Conservation (phyloP, 2,329 filamentous ascomycete species). For the Fusarium armeniacum region DNA sequence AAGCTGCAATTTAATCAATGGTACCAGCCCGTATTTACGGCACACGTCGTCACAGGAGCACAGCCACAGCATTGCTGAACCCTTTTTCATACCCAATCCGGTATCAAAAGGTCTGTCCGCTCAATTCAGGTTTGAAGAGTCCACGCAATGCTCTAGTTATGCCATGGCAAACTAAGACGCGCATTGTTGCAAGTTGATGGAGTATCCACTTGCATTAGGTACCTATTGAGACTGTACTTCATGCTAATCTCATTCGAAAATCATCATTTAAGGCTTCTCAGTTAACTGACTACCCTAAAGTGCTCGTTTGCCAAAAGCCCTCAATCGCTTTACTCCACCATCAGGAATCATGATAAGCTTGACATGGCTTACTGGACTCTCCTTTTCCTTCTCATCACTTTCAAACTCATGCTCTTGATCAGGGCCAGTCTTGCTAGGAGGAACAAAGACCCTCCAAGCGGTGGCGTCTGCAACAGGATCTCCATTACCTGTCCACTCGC, state of each 20-base stretch:
- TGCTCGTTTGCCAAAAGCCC: constrained; percentile 60
- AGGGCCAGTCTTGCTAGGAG: constrained; percentile 76
- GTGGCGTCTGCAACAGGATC: constrained; percentile 70
- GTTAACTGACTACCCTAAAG: constrained; percentile 29
- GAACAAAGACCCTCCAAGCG: constrained; percentile 76
- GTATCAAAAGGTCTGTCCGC: constrained; percentile 6
- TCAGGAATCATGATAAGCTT: constrained; percentile 95
- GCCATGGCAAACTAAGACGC: constrained; percentile 28
- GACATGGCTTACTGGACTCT: constrained; percentile 79
- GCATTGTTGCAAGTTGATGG: constrained; percentile 42
- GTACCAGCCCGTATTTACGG: constrained; percentile 1
- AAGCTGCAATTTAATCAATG: neutral
- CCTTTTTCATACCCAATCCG: constrained; percentile 27
- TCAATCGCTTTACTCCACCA: constrained; percentile 89
- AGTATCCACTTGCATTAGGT: constrained; percentile 8
- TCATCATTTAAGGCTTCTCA: constrained; percentile 11
- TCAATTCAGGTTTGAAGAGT: neutral
- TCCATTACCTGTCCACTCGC: constrained; percentile 67
- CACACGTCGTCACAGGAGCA: constrained; percentile 28
- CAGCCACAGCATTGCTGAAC: constrained; percentile 40
- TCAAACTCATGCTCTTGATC: constrained; percentile 79
- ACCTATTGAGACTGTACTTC: neutral
- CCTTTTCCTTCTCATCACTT: constrained; percentile 67
- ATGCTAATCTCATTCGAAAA: constrained; percentile 16
- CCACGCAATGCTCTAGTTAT: neutral